Base-by-base conservation (phyloP, 495 filamentous ascomycete genomes). In the Annulohypoxylon maeteangense region DNA sequence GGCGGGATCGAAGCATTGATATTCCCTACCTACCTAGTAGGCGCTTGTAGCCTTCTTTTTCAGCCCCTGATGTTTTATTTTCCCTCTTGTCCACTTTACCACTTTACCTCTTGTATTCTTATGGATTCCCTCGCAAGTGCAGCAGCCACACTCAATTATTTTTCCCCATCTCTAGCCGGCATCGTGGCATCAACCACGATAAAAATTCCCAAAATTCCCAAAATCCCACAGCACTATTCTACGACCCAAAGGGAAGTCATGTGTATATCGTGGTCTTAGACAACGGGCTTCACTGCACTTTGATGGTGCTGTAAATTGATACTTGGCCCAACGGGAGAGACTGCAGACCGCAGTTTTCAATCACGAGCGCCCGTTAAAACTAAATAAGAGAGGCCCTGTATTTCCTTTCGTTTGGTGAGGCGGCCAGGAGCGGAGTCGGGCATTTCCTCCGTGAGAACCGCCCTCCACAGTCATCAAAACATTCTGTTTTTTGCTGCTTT, bases 391-490 rank as follows among this genome's bases (percentile, higher is more conserved):
- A 51, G 27, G 70, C 70, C 70, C 70, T 73, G 61, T 73, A 68
- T 65, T 65, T 20, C 61, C 70, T 60, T 45, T 67, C 63, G 50
- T 50, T 74, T 74, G 57, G 71, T 56, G 67, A 66, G 71, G 71
- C 71, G 57, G 66, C 62, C 71, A 70, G 36, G 11, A 40, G 71
- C 71, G 71, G 71, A 74, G 67, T 61, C 71, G 71, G 71, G 67
- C 71, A 74, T 74, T 70, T 70, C 57, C 67, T 70, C 71, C 66
- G 67, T 74, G 67, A 67, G 44, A 74, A 64, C 56, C 47, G 67
- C 71, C 71, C 71, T 74, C 71, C 71, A 74, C 71, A 66, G 65
- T 74, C 71, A 74, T 74, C 71, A 74, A 74, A 74, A 74, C 51
- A 74, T 67, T 70, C 58, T 63, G 40, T 74, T 74, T 71, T 74